phyloP scores from a whole-genome alignment of 768 basidiomycete genomes.

The Suillus fuscotomentosus region DNA sequence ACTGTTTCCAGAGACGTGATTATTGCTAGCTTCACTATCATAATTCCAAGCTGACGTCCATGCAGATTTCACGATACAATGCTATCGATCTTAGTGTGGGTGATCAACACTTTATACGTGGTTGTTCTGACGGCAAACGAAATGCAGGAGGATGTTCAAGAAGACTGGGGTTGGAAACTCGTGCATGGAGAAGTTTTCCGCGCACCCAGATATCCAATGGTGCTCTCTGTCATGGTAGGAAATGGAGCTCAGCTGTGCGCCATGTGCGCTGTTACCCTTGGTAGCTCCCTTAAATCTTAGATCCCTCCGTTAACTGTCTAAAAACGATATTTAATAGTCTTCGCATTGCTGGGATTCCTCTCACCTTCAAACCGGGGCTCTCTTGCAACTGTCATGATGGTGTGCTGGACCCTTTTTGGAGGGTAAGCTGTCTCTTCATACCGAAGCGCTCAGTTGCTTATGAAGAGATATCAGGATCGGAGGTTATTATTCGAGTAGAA shows the following conservation, averaged over 20 bases:
- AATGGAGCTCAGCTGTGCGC: slow-evolving; percentile 78
- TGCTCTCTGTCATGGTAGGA: slow-evolving; percentile 84
- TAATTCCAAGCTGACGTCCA: slow-evolving; percentile 11
- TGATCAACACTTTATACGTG: slow-evolving; percentile 5
- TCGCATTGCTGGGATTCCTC: slow-evolving; percentile 89
- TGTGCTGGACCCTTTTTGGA: slow-evolving; percentile 94
- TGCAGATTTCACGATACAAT: slow-evolving; percentile 90
- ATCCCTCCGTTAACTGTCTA: slow-evolving; percentile 6
- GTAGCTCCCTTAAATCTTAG: slow-evolving; percentile 35
- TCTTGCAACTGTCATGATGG: slow-evolving; percentile 64
- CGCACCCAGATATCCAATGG: slow-evolving; percentile 70
- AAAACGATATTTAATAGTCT: slow-evolving; percentile 49
- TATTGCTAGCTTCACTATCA: slow-evolving; percentile 5
- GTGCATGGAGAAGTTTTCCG: slow-evolving; percentile 97
- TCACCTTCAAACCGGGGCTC: slow-evolving; percentile 95
- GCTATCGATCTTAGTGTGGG: slow-evolving; percentile 86
- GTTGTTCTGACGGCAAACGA: not conserved
- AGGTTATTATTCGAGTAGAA: slow-evolving; percentile 84
- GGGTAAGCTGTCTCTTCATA: slow-evolving; percentile 42
- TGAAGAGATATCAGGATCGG: slow-evolving; percentile 54
- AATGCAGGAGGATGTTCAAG: slow-evolving; percentile 86
- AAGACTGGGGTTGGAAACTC: slow-evolving; percentile 98
- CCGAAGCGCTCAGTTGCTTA: slow-evolving; percentile 5
- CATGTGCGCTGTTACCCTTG: slow-evolving; percentile 87
- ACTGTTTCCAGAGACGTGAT: slow-evolving; percentile 87